Evolutionary conservation across 495 filamentous ascomycete species (phyloP).

Genomic region (Penicillium tannophilum): DNA sequence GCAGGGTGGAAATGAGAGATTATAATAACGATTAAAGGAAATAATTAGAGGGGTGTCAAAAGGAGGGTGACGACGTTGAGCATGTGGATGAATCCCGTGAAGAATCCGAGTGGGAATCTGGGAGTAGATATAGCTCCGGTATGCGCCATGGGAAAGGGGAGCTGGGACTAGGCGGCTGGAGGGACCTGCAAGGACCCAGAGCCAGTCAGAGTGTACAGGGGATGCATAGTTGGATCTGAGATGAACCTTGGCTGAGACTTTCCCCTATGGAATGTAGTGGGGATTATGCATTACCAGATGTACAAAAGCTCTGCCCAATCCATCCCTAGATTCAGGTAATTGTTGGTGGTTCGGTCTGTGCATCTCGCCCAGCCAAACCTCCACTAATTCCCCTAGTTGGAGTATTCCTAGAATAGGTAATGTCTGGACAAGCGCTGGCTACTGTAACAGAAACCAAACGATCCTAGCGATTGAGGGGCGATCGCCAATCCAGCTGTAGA

Average conservation of each 20-base stretch:
- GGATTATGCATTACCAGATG: slow-evolving; percentile 5
- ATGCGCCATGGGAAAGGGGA: slow-evolving; percentile 24
- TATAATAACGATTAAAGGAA: slow-evolving; percentile 10
- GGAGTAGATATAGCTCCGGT: slow-evolving; percentile 37
- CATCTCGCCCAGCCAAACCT: neutral
- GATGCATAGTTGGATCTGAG: slow-evolving; percentile 38
- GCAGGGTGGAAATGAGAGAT: neutral
- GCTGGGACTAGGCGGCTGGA: slow-evolving; percentile 13
- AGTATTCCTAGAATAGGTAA: neutral
- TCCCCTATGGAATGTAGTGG: slow-evolving; percentile 16
- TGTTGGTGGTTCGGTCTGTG: too few species aligned
- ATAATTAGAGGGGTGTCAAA: slow-evolving; percentile 15
- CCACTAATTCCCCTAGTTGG: neutral
- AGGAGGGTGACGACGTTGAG: slow-evolving; percentile 33
- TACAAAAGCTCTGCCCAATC: neutral
- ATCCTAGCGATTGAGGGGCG: slow-evolving; percentile 6
- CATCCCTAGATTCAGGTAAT: slow-evolving; percentile 1
- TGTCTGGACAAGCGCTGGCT: neutral
- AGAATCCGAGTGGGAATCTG: slow-evolving; percentile 35
- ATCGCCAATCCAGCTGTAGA: slow-evolving; percentile 9
- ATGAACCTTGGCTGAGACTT: slow-evolving; percentile 26
- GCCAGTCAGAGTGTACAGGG: slow-evolving; percentile 22
- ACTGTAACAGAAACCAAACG: neutral
- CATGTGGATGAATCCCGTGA: slow-evolving; percentile 45
- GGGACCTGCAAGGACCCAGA: slow-evolving; percentile 24